phyloP scores from a whole-genome alignment of 768 basidiomycete species.

The Chlorophyllum brunneum region DNA sequence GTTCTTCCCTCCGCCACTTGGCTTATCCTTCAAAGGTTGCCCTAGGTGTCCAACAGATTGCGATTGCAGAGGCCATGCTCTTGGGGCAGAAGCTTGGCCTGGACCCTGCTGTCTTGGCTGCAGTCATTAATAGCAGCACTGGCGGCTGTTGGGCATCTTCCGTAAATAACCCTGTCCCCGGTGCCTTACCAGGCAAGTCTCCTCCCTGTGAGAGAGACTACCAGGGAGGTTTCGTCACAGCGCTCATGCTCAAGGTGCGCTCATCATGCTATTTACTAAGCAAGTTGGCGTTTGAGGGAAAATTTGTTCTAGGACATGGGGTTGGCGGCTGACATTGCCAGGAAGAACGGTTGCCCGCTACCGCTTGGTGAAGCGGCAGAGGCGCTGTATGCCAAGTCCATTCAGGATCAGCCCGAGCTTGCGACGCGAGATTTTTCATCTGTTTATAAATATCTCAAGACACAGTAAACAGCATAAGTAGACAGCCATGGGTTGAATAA shows the following conservation, averaged over 20 bases:
- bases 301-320: conserved; percentile 66
- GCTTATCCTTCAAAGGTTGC: conserved; percentile 40
- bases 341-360: conserved; percentile 42
- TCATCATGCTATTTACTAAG: conserved; percentile 4
- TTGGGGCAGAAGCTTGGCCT: conserved; percentile 81
- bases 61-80: conserved; percentile 87
- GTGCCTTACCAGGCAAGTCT: conserved; percentile 62
- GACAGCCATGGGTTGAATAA: no score
- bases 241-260: conserved; percentile 73
- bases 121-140: conserved; percentile 83
- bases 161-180: conserved; percentile 85
- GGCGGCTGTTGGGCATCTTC: conserved; percentile 82
- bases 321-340: conserved; percentile 66
- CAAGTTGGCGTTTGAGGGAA: not conserved
- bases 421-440: conserved; percentile 76
- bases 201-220: conserved; percentile 83
- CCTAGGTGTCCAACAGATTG: conserved; percentile 77
- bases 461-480: not conserved
- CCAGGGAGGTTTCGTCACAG: conserved; percentile 82
- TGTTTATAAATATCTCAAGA: conserved; percentile 62
- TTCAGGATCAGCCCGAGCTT: conserved; percentile 53
- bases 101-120: conserved; percentile 69
- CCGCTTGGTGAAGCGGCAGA: conserved; percentile 67
- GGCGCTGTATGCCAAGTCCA: conserved; percentile 54
- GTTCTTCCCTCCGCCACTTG: conserved; percentile 19